phyloP scores from a whole-genome alignment of 768 basidiomycete species.

The Tricholoma hemisulphureum region DNA sequence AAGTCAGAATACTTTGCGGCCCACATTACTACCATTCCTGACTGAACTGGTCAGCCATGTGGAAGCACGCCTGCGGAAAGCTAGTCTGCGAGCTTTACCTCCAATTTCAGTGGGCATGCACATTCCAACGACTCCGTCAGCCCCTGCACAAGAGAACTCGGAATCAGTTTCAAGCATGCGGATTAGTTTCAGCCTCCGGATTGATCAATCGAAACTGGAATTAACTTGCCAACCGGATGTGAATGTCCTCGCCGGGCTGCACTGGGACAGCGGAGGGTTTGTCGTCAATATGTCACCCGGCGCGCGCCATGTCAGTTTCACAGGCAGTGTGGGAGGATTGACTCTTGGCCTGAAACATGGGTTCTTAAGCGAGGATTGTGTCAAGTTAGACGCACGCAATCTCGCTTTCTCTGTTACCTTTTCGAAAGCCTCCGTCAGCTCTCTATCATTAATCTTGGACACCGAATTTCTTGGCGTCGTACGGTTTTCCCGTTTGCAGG shows the following conservation, averaged over 20 bases:
- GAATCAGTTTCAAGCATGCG: constrained; percentile 52
- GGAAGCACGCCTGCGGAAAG: constrained; percentile 66
- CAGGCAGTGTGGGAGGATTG: constrained; percentile 78
- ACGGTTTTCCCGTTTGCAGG: constrained; percentile 83
- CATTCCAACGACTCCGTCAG: constrained; percentile 7
- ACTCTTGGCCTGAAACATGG: constrained; percentile 82
- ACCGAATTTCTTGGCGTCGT: constrained; percentile 80
- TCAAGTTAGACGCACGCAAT: constrained; percentile 77
- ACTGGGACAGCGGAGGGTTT: constrained; percentile 96
- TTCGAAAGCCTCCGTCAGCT: constrained; percentile 48
- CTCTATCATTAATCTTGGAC: constrained; percentile 75
- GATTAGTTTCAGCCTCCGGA: constrained; percentile 84
- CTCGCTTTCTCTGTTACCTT: constrained; percentile 77
- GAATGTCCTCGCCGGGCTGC: constrained; percentile 83
- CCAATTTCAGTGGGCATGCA: constrained; percentile 15
- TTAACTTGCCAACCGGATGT: constrained; percentile 89
- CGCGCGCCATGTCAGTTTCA: constrained; percentile 67
- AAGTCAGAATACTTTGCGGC: constrained; percentile 81
- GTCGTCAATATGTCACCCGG: constrained; percentile 75
- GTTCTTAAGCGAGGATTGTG: constrained; percentile 79
- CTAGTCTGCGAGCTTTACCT: constrained; percentile 31
- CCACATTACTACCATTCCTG: constrained; percentile 82
- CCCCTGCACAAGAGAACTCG: constrained; percentile 12
- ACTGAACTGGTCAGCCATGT: constrained; percentile 70
- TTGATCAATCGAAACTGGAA: constrained; percentile 84